A percentile compares a stretch with the other conserved stretches of the same genome.
Conservation (phyloP, 2,329 filamentous ascomycete species). For the Monilinia fructicola region DNA sequence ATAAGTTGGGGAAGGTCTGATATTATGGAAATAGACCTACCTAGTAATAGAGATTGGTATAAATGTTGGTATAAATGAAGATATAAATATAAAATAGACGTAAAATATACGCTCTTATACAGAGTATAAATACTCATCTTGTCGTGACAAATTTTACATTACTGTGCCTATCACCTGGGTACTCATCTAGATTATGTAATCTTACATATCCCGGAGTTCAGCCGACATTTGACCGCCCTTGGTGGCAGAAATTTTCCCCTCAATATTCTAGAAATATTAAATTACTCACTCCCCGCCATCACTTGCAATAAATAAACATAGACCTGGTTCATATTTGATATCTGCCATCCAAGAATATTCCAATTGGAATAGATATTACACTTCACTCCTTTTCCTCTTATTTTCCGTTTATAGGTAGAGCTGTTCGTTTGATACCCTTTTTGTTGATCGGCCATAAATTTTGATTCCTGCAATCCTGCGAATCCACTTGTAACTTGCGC, state of each 20-base stretch:
- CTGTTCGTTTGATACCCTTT: neutral
- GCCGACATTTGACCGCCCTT: neutral
- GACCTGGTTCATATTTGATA: neutral
- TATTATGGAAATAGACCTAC: too few relatives aligned
- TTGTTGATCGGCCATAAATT: neutral
- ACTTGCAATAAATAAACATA: neutral
- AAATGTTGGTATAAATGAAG: too few relatives aligned
- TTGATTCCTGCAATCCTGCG: neutral
- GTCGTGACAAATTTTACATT: too few relatives aligned
- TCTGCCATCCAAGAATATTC: neutral
- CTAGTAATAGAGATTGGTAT: too few relatives aligned
- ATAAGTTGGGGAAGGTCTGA: too few relatives aligned
- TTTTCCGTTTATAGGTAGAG: neutral
- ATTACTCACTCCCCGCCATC: neutral
- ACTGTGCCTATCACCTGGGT: too few relatives aligned
- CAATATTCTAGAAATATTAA: neutral
- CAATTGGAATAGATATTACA: neutral
- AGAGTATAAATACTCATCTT: too few relatives aligned
- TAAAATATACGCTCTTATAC: too few relatives aligned
- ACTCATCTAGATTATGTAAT: too few relatives aligned
- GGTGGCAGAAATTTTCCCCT: constrained; percentile 9
- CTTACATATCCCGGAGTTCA: constrained; percentile 3
- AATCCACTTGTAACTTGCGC: neutral
- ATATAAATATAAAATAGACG: too few relatives aligned
- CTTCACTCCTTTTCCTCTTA: neutral